Conservation (phyloP, 306 rosid genomes). For the cucumber (Cucumis sativus) region DNA sequence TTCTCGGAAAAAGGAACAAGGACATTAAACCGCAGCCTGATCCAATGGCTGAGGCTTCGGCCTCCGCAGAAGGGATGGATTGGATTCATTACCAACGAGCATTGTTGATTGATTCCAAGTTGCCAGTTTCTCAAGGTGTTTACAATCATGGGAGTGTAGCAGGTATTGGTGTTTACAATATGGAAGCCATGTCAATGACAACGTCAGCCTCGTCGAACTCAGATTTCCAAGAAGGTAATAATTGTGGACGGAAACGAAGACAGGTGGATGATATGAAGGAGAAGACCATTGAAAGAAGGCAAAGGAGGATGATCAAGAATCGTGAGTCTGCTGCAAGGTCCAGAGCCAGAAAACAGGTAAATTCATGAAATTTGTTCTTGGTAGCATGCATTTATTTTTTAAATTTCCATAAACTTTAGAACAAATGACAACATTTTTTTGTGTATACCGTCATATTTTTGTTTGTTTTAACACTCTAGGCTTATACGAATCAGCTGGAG, state of each 20-base stretch:
- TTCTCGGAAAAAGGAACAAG: not conserved
- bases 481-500: slow-evolving; percentile 32
- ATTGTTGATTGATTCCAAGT: not conserved
- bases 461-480: slow-evolving; percentile 19
- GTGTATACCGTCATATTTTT: not conserved
- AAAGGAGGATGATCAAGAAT: slow-evolving; percentile 57
- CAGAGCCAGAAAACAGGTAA: slow-evolving; percentile 56
- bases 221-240: not conserved
- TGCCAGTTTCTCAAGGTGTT: not conserved
- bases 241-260: slow-evolving; percentile 9
- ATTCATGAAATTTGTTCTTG: not conserved
- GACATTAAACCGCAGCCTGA: not conserved
- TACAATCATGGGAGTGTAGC: not conserved
- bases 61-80: not conserved
- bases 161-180: not conserved
- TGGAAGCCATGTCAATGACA: not conserved
- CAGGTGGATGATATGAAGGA: slow-evolving; percentile 22
- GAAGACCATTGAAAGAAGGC: slow-evolving; percentile 29
- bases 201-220: not conserved
- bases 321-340: slow-evolving; percentile 63
- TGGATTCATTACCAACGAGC: slow-evolving; percentile 1
- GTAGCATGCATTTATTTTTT: not conserved
- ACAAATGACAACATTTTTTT: not conserved
- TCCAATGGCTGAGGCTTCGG: not conserved
- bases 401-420: not conserved